These are phyloP conservation scores for Phanerodontia chrysosporium DNA, from an alignment of 768 basidiomycete species.

Conservation along the genomic window DNA sequence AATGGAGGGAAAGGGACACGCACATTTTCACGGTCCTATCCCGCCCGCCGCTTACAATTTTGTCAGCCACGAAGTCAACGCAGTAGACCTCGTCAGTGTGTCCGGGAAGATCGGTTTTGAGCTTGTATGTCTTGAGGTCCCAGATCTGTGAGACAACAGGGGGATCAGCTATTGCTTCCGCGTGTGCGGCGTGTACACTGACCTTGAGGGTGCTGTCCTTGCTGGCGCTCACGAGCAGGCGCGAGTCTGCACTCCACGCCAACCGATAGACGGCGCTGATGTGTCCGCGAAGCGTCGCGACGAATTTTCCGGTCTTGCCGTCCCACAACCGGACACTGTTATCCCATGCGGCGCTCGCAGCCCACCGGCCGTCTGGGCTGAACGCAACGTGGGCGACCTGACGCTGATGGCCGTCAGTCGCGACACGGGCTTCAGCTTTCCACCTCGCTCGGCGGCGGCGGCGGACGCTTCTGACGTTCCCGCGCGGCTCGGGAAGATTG, in stretches of 20 bases:
- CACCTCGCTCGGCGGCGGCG: constrained; percentile 31
- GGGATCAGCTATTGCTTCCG: background rate
- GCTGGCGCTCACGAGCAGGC: constrained; percentile 89
- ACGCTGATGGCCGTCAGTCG: constrained; percentile 93
- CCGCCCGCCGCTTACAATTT: constrained; percentile 95
- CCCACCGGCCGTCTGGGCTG: constrained; percentile 89
- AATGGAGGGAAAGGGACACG: constrained; percentile 25
- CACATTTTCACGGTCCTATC: constrained; percentile 94
- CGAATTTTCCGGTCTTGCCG: constrained; percentile 76
- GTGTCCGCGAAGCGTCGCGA: constrained; percentile 88
- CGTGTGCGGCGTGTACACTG: background rate
- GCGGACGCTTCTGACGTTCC: constrained; percentile 33
- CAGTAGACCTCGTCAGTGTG: constrained; percentile 99
- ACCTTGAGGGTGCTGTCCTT: constrained; percentile 97
- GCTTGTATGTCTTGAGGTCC: constrained; percentile 95
- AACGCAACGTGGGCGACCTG: constrained; percentile 93
- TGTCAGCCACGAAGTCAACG: constrained; percentile 98
- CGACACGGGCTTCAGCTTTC: constrained; percentile 64
- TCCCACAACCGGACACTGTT: constrained; percentile 92
- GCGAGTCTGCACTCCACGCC: constrained; percentile 91
- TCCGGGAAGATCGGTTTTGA: constrained; percentile 90
- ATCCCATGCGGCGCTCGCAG: constrained; percentile 90
- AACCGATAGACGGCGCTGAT: constrained; percentile 92
- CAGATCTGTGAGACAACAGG: constrained; percentile 62
- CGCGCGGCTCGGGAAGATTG: constrained; percentile 55